Evolutionary conservation across 2,329 filamentous ascomycete genomes (phyloP), one percentile per base, ranked within the genome.

Genomic region (Trichophyton benhamiae): DNA sequence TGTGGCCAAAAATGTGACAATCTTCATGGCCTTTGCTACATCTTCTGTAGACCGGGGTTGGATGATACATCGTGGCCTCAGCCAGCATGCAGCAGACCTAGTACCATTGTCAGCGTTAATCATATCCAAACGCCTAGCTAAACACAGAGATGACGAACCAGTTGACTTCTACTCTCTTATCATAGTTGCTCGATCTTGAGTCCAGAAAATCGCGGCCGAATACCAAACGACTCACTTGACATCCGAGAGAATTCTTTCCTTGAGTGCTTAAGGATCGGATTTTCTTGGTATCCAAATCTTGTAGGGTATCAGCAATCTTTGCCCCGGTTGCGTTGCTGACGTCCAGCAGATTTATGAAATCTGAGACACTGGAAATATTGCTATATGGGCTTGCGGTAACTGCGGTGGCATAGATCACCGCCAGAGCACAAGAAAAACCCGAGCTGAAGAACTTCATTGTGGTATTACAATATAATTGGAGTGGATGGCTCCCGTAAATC

Each of bases 71-170:
- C n/a, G 15, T 36, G 55, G 17, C 15, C 13, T 20, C 15, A 58
- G 55, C 25, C 55, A 58, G 30, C 55, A 58, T 8, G 25, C 7
- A 11, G 55, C n/a, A 33, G 55, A 58, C 55, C 55, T 58, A 36
- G 22, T 20, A 27, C 17, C 25, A 22, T 22, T 53, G 11, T 53
- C 25, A 27, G 20, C 5, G 13, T 20, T 27, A 30, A 30, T 6
- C 27, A 6, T 6, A 30, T 30, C 27, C 27, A 30, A 30, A 30
- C 6, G 27, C 27, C 17, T 7, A 7, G 17, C 3, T 13, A 5
- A 8, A 53, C 5, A 53, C 4, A 22, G 48, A 27, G 25, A 13
- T 20, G 20, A 53, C 17, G 25, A 17, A 53, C 48, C 48, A 53
- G 48, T 53, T 53, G 48, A 53, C 25, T 53, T 53, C 48, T 13